Base-by-base conservation (phyloP, 257 asterid species). In the Capsicum baccatum region DNA sequence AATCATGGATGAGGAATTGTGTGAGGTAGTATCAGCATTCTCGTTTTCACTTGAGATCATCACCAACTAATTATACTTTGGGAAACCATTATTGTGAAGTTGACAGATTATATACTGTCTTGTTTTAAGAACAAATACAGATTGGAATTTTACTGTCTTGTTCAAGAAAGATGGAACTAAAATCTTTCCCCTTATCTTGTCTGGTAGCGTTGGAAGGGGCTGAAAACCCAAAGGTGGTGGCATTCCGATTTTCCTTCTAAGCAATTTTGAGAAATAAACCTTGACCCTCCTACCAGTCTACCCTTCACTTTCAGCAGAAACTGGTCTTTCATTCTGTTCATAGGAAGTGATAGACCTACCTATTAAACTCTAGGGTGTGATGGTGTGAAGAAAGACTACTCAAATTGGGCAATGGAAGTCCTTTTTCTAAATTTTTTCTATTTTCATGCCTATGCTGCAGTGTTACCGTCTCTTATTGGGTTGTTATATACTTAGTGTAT, bases 261-360 rank as follows among this genome's bases (percentile, higher is more conserved):
- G 44, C 37, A 70, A 9, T 17, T 44, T 47, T 0, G 2, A 67
- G 47, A 66, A 47, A n/a, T 44, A 57, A 44, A 9, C n/a, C 39
- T 71, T 71, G 58, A 16, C 26, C 79, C 58, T 71, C 39, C 58
- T 71, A 47, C 57, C 79, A 44, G 37, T 71, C 57, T 35, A 71
- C 5, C 16, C 57, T 71, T 71, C 79, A 47, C 79, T 57, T 44
- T 71, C 5, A 71, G 79, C 79, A 71, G 79, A 71, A n/a, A 19
- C 58, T 71, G n/a, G n/a, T 71, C 15, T 71, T 47, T 47, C 39
- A 47, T 71, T 47, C 17, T 71, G 19, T 71, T 71, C 79, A 71
- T 12, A 47, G 39, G 79, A 71, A 71, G 6, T 71, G 79, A 71
- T 71, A 21, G 79, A 71, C 79, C 79, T 71, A 10, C 9, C n/a